Percentiles rank a stretch among this genome's conserved stretches.
Conservation (phyloP, 2,329 filamentous ascomycete genomes). For the Trichoderma lentiforme region DNA sequence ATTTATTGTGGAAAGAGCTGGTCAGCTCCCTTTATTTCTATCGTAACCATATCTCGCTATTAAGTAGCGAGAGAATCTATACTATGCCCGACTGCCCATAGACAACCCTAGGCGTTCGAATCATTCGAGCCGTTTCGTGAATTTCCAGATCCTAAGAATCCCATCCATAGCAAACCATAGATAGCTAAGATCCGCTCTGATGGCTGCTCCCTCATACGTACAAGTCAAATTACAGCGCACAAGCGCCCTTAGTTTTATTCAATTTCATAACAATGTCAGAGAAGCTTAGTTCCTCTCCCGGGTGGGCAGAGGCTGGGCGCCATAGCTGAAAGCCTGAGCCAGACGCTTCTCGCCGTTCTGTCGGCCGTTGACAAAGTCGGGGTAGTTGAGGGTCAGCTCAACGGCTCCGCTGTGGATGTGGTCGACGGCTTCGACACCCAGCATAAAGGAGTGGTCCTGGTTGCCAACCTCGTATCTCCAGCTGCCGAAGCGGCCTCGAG, state of each 20-base stretch:
- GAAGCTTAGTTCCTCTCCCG: slow-evolving; percentile 21
- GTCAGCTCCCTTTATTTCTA: slow-evolving; percentile 16
- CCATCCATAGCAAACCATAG: slow-evolving; percentile 23
- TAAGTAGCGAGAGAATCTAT: slow-evolving; percentile 14
- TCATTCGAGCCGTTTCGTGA: not conserved
- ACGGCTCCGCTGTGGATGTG: slow-evolving; percentile 84
- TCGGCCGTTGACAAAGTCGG: slow-evolving; percentile 86
- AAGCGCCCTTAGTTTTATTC: slow-evolving; percentile 10
- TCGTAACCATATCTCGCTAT: not conserved
- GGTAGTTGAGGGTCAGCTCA: slow-evolving; percentile 93
- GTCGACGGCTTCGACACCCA: slow-evolving; percentile 90
- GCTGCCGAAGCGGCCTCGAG: slow-evolving; percentile 93
- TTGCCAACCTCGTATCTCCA: slow-evolving; percentile 98
- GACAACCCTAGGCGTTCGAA: slow-evolving; percentile 9
- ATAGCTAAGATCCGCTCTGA: slow-evolving; percentile 17
- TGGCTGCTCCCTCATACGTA: slow-evolving; percentile 25
- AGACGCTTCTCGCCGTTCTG: slow-evolving; percentile 52
- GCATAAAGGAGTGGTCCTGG: slow-evolving; percentile 97
- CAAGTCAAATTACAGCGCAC: slow-evolving; percentile 26
- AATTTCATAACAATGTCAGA: not conserved
- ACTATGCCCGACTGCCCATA: slow-evolving; percentile 14
- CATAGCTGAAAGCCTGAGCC: slow-evolving; percentile 45
- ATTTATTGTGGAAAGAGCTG: slow-evolving; percentile 8
- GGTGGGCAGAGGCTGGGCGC: slow-evolving; percentile 29
- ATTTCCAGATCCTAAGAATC: slow-evolving; percentile 27